Percentiles rank a stretch among this genome's conserved stretches.
phyloP scores from a whole-genome alignment of 2,329 filamentous ascomycete genomes.

The Trichophyton simii region DNA sequence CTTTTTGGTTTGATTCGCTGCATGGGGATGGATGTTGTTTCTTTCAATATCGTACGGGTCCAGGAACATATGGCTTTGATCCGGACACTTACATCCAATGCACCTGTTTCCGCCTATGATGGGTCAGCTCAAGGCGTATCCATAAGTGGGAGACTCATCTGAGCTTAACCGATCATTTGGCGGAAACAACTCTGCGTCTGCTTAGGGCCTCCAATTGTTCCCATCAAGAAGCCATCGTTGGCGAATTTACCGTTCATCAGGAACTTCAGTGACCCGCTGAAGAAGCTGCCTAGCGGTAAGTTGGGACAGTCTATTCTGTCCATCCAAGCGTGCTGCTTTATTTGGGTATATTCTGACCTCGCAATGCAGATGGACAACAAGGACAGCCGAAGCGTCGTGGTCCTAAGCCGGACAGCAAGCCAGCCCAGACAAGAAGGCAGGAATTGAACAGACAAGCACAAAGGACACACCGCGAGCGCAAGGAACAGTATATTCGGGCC shows the following conservation, averaged over 20 bases:
- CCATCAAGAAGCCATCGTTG: slow-evolving; percentile 9
- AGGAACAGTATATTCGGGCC: slow-evolving; percentile 89
- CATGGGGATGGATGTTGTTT: neutral
- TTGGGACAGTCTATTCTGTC: neutral
- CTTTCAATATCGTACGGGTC: neutral
- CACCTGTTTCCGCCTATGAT: neutral
- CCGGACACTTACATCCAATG: neutral
- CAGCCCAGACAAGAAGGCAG: slow-evolving; percentile 79
- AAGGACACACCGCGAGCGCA: slow-evolving; percentile 91
- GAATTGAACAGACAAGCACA: slow-evolving; percentile 93
- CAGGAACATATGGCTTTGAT: neutral
- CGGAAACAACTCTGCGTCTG: neutral
- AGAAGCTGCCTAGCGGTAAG: slow-evolving; percentile 63
- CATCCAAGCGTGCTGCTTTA: neutral
- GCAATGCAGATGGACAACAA: slow-evolving; percentile 22
- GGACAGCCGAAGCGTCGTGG: slow-evolving; percentile 79
- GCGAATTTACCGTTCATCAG: slow-evolving; percentile 52
- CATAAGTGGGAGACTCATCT: neutral
- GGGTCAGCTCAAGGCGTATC: neutral
- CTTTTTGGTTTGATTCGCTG: neutral
- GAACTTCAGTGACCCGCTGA: slow-evolving; percentile 49
- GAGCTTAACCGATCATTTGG: neutral
- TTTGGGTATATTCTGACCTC: neutral
- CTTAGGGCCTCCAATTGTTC: neutral
- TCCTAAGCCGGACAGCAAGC: slow-evolving; percentile 92